Conservation (phyloP, 73 alveolate genomes). For the Paramecium sonneborni region DNA sequence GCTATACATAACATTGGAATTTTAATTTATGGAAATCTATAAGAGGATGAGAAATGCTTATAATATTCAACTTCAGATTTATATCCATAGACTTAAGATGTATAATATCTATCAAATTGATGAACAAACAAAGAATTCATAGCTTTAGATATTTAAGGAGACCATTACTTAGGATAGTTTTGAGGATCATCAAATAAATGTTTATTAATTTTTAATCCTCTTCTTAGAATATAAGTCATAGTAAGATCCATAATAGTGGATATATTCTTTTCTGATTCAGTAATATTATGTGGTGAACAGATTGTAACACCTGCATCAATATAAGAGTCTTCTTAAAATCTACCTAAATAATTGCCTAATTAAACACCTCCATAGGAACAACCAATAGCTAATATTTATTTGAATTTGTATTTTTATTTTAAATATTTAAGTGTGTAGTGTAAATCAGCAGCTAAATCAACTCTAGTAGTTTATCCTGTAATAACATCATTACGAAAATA, state of each 20-base stretch:
- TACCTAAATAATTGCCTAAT: conserved; percentile 18
- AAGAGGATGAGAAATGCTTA: neutral
- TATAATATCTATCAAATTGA: neutral
- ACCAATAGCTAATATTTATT: conserved; percentile 27
- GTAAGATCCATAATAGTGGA: neutral
- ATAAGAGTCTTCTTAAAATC: neutral
- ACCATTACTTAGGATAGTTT: neutral
- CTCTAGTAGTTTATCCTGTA: neutral
- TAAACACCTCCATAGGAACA: conserved; percentile 51
- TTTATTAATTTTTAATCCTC: neutral
- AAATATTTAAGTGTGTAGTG: neutral
- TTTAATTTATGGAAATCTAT: neutral
- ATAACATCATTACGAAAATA: neutral
- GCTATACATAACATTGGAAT: neutral
- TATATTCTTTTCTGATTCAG: neutral
- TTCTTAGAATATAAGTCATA: neutral
- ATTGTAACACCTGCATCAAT: conserved; percentile 22
- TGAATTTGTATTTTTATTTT: conserved; percentile 12
- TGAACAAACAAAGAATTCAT: neutral
- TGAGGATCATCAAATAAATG: neutral
- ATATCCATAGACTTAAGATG: neutral
- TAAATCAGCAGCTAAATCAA: conserved; percentile 47
- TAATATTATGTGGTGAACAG: neutral
- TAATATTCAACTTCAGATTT: neutral
- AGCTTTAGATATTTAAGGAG: neutral